Evolutionary conservation across 2,329 filamentous ascomycete species (phyloP), one percentile per base, ranked within the genome.

Genomic region (Fonsecaea pugnacius): DNA sequence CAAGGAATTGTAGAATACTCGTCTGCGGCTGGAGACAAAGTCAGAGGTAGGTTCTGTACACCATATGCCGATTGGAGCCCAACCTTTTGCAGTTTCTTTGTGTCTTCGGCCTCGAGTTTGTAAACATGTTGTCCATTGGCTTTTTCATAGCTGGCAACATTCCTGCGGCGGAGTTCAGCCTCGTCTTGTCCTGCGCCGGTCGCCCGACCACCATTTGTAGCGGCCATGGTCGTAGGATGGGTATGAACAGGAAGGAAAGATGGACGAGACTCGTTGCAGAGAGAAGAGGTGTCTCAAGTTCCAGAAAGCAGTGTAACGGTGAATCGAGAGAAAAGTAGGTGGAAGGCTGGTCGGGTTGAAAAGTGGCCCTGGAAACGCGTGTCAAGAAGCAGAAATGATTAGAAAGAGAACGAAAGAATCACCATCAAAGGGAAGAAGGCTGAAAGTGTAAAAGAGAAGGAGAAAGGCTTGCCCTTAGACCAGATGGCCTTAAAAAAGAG

Each of bases 131-230:
- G 58, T 33, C 67, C 65, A 65, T 73, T 74, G 40, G 69, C 54
- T 50, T 70, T 75, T 50, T 75, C 73, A 33, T 74, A 65, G 54
- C 70, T 72, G 50, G 75, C 70, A 33, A 79, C 75, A 73, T 80
- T 79, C 73, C 79, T 75, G 65, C 77, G 77, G 55, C 79, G 75
- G 40, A 79, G 62, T 64, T 80, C 70, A 66, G 64, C 77, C 27
- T 75, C 71, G 54, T 77, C 72, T 38, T 72, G 71, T 30, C 75
- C 77, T n/a, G 69, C 70, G 46, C 69, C 67, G 52, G 63, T 70
- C 43, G 69, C 36, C 30, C 65, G 62, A 35, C 61, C 64, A 40
- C 51, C 53, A 40, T 65, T 66, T 21, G 43, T 56, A 16, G 60
- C 46, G 36, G 68, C 62, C 68, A 69, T 69, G 10, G 24, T 58